These are phyloP conservation scores for Gentiana dahurica DNA, from an alignment of 257 asterid genomes.

Conservation along the genomic window DNA sequence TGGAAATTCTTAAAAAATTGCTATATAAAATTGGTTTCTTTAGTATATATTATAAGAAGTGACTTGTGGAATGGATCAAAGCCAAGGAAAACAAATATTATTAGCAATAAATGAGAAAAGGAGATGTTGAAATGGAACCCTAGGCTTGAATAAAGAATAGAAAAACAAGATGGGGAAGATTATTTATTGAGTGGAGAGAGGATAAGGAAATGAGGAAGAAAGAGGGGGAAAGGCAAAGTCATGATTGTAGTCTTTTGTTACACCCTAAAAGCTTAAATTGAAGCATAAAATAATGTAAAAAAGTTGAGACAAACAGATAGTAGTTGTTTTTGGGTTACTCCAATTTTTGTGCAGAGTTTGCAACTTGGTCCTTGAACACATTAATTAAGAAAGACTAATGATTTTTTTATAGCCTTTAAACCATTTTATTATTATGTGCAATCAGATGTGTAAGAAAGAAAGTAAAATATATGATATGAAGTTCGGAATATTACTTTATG, in stretches of 20 bases:
- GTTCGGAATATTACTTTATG: too few relatives aligned
- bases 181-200: constrained; percentile 12
- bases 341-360: neutral
- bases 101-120: neutral
- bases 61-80: neutral
- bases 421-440: too few relatives aligned
- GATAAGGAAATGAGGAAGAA: constrained; percentile 1
- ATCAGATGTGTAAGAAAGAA: too few relatives aligned
- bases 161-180: neutral
- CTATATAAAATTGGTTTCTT: too few relatives aligned
- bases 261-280: constrained; percentile 14
- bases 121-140: constrained; percentile 10
- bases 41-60: constrained; percentile 6
- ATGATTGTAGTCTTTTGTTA: constrained; percentile 7
- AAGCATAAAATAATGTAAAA: constrained; percentile 2
- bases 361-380: too few relatives aligned
- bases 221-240: neutral
- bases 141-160: constrained; percentile 14
- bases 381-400: too few relatives aligned
- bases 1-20: too few relatives aligned
- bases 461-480: too few relatives aligned
- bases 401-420: too few relatives aligned
- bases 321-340: neutral
- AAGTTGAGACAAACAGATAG: too few relatives aligned
- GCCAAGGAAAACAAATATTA: neutral